Evolutionary conservation across 345 rosid genomes (phyloP).

Genomic region (Raphanus sativus): DNA sequence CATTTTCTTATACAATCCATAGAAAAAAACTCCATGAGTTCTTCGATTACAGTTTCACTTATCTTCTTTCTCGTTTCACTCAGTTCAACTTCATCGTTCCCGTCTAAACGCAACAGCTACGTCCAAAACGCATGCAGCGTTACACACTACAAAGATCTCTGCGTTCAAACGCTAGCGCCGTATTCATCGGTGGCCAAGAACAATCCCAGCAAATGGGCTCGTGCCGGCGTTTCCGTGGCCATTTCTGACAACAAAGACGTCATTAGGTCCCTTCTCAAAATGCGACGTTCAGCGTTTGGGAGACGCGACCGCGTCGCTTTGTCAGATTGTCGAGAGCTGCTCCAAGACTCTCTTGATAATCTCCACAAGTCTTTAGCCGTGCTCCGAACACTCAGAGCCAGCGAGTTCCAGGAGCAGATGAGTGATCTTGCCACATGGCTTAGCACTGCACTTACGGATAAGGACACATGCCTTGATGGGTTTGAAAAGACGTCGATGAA

Average conservation of each 20-base stretch:
- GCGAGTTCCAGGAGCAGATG: constrained; percentile 56
- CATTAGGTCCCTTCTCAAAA: constrained; percentile 42
- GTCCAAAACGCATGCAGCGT: constrained; percentile 78
- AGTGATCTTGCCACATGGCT: constrained; percentile 66
- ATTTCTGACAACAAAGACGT: constrained; percentile 53
- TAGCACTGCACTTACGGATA: constrained; percentile 69
- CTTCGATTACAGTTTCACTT: constrained; percentile 15
- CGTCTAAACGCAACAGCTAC: constrained; percentile 23
- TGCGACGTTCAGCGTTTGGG: constrained; percentile 34
- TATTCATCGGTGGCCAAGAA: constrained; percentile 58
- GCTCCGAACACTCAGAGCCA: constrained; percentile 50
- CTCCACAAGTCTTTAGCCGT: constrained; percentile 63
- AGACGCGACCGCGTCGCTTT: constrained; percentile 54
- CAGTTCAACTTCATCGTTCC: constrained; percentile 17
- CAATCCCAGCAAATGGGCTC: constrained; percentile 78
- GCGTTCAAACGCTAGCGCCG: constrained; percentile 58
- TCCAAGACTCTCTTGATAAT: constrained; percentile 54
- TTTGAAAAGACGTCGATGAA: constrained; percentile 44
- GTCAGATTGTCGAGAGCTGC: constrained; percentile 65
- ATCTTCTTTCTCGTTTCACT: constrained; percentile 37
- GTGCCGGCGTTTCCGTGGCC: constrained; percentile 81
- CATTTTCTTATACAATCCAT: neutral
- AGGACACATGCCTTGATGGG: constrained; percentile 80
- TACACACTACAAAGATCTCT: constrained; percentile 60
- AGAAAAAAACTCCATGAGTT: constrained; percentile 16